Evolutionary conservation across 306 rosid species (phyloP).

Genomic region (cucumber (Cucumis sativus)): DNA sequence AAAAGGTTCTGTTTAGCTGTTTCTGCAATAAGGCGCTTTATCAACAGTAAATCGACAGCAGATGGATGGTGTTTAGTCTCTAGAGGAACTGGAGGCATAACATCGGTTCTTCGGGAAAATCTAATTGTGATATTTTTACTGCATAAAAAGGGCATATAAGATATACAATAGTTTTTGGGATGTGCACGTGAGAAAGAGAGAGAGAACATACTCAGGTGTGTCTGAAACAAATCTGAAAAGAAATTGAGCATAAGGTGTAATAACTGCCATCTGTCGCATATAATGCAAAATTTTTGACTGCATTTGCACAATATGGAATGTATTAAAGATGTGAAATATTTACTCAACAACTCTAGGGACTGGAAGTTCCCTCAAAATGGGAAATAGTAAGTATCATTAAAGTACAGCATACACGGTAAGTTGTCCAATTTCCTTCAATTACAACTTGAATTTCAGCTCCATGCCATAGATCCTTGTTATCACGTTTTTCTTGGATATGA

Average conservation of each 20-base stretch:
- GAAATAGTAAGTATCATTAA: background rate
- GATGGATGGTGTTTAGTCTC: slow-evolving; percentile 98
- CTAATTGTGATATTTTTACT: slow-evolving; percentile 78
- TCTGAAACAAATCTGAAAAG: slow-evolving; percentile 75
- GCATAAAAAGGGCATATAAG: slow-evolving; percentile 18
- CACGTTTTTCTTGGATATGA: slow-evolving; percentile 72
- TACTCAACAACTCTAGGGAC: background rate
- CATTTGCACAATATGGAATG: slow-evolving; percentile 23
- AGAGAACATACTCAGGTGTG: slow-evolving; percentile 53
- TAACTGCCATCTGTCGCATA: slow-evolving; percentile 91
- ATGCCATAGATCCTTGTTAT: slow-evolving; percentile 54
- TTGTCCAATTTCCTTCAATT: slow-evolving; percentile 97
- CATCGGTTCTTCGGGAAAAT: slow-evolving; percentile 92
- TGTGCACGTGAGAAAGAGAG: slow-evolving; percentile 5
- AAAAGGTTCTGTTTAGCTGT: slow-evolving; percentile 71
- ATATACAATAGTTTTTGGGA: slow-evolving; percentile 12
- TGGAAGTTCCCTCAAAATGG: background rate
- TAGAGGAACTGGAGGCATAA: slow-evolving; percentile 87
- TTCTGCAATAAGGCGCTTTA: slow-evolving; percentile 79
- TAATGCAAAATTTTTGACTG: slow-evolving; percentile 93
- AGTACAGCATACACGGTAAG: slow-evolving; percentile 58
- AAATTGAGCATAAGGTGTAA: slow-evolving; percentile 64
- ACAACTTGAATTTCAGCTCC: slow-evolving; percentile 99
- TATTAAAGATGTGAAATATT: background rate
- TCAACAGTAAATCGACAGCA: slow-evolving; percentile 74